Conservation (phyloP, 2,329 filamentous ascomycete species). For the Xylaria sp. region DNA sequence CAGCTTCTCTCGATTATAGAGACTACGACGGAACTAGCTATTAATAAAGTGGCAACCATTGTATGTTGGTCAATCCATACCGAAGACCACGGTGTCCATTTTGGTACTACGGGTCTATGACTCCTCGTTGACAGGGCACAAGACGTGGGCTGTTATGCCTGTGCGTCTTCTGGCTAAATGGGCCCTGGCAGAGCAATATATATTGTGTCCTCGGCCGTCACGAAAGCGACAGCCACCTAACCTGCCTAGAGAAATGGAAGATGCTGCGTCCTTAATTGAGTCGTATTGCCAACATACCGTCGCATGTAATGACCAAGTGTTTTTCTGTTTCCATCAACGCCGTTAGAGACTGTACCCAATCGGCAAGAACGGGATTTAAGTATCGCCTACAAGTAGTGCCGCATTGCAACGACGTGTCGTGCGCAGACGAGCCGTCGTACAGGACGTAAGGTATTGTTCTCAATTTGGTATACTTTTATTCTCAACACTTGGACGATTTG, state of each 20-base stretch:
- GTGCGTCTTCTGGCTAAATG: slow-evolving; percentile 30
- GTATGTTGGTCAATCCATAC: neutral
- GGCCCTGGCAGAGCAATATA: slow-evolving; percentile 27
- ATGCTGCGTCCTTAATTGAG: neutral
- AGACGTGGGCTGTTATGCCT: slow-evolving; percentile 4
- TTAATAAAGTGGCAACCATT: neutral
- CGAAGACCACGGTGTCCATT: slow-evolving; percentile 15
- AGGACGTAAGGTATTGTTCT: neutral
- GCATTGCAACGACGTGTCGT: neutral
- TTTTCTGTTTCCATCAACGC: neutral
- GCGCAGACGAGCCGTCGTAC: neutral
- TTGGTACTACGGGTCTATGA: slow-evolving; percentile 21
- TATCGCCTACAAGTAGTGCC: neutral
- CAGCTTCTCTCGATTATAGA: neutral
- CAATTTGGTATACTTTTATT: neutral
- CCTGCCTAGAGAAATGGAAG: neutral
- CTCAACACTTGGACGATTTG: slow-evolving; percentile 5
- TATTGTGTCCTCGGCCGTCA: neutral
- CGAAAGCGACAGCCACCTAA: neutral
- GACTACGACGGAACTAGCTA: neutral
- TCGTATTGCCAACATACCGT: neutral
- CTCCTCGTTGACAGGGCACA: slow-evolving; percentile 9
- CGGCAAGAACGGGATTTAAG: neutral
- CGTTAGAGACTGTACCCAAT: neutral
- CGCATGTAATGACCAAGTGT: neutral